Base-by-base conservation (phyloP, 805 yeast species). In the Tetrapisispora iriomotensis region DNA sequence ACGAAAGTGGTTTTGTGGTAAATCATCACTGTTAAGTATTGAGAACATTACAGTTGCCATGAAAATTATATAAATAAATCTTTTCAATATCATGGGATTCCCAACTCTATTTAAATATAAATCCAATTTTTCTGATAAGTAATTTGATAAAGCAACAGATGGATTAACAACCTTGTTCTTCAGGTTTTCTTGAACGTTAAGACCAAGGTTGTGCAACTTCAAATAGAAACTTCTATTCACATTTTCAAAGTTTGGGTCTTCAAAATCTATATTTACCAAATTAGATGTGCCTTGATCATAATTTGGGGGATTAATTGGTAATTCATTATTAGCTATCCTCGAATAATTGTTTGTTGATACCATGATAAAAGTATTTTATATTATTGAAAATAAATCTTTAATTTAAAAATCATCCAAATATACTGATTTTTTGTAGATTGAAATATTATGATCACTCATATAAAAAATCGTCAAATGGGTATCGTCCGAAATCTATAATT, bases 31-130 rank as follows among this genome's bases (percentile, higher is more conserved):
- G 29, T 70, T 58, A 3, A 83, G 67, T 3, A 82, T 64, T 8
- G 71, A 50, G 45, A 76, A 76, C 3, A 82, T 61, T 3, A 79
- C 47, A 0, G 65, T 39, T 13, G 82, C 71, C 41, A 84, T 71
- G 31, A 78, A 53, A 2, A 75, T 47, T 8, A 88, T 81, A 49
- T 84, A 84, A 1, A 82, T 52, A 19, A 87, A 65, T 34, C 96
- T 65, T 48, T 79, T 81, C 17, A 86, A 76, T 28, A 88, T 79
- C 34, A 85, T 62, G 4, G 95, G 95, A 51, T 87, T 85, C 5
- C 95, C 94, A 15, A 82, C 47, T 43, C 72, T 71, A n/a, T 77
- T 66, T 12, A 87, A 61, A 24, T 66, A 57, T 23, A 63, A 58
- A 48, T 86, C 94, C 36, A 74, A 60, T 36, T 68, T 66, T 31